phyloP scores from a whole-genome alignment of 2,329 filamentous ascomycete genomes.

The Penicillium fuscoglaucum region DNA sequence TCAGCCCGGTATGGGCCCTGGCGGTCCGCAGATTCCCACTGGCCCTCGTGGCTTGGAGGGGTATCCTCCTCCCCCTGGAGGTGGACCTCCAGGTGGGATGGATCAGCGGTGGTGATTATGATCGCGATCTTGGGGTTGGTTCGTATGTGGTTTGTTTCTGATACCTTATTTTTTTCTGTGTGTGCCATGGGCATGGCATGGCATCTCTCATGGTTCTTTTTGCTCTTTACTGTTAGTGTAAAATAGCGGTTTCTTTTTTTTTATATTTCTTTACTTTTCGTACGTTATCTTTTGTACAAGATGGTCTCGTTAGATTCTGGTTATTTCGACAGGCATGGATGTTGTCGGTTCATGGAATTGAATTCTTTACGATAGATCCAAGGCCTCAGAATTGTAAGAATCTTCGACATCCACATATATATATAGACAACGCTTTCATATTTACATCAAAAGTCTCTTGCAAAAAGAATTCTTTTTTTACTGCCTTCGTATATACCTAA shows the following conservation, averaged over 20 bases:
- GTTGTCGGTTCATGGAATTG: neutral
- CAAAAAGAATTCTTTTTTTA: too few relatives aligned
- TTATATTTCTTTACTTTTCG: neutral
- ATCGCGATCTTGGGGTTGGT: constrained; percentile 2
- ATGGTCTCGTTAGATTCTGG: neutral
- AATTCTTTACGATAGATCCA: neutral
- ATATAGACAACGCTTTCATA: neutral
- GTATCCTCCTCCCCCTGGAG: constrained; percentile 33
- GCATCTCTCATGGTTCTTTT: constrained; percentile 1
- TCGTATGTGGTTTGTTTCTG: constrained; percentile 4
- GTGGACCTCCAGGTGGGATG: constrained; percentile 31
- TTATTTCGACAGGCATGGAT: neutral
- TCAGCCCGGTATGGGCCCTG: constrained; percentile 21
- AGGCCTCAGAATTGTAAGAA: neutral
- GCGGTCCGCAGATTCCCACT: constrained; percentile 24
- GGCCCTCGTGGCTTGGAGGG: constrained; percentile 33
- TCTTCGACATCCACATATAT: neutral
- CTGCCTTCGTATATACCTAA: too few relatives aligned
- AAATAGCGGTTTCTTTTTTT: constrained; percentile 21
- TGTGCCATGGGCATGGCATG: constrained; percentile 12
- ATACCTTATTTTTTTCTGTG: constrained; percentile 9
- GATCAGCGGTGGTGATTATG: constrained; percentile 34
- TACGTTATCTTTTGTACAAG: constrained; percentile 1
- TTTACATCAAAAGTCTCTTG: neutral
- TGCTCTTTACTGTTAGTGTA: constrained; percentile 20